Evolutionary conservation across 768 basidiomycete species (phyloP), one percentile per base, ranked within the genome.

Genomic region (Lactarius sanguifluus): DNA sequence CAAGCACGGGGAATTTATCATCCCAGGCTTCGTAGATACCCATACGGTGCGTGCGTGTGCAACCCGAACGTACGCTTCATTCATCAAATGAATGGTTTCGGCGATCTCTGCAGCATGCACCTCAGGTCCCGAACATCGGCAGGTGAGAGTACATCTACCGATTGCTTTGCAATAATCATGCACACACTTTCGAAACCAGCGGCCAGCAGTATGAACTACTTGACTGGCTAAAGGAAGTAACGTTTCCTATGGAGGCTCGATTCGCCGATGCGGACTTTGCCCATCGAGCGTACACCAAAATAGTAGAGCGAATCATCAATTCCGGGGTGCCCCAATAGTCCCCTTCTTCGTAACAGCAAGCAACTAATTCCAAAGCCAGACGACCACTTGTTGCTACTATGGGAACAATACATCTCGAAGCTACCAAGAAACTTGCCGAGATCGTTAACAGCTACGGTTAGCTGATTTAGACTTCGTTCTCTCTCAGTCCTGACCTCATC

Each of bases 331-430:
- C 88, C 81, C 20, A 54, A 57, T 30, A 57, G 59, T 59, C 61
- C 45, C 36, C 28, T 28, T 45, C 30, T 15, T 50, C 47, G 5
- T 18, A 5, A 16, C 23, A 23, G 45, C 47, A 9, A 25, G n/a
- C 23, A 10, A 63, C 63, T 62, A 43, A 57, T 23, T 59, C 23
- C 23, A 32, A 36, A 43, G 64, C 40, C 72, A 94, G 95, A 96
- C 94, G 1, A 97, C 96, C 1, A 97, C 96, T 0, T 92, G 88
- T 72, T 97, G 93, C 75, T 97, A 96, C 76, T 96, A 92, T 73
- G 92, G 92, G 86, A 9, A 89, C 87, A 2, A 76, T 95, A 16
- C 94, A 98, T 75, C 78, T 88, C 30, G 88, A 90, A 64, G 84
- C 89, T 0, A 94, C 93, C 9, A 92, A 90, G 78, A 77, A 85